Evolutionary conservation across 176 grass and related monocot genomes (phyloP).

Genomic region (Carex parvula): DNA sequence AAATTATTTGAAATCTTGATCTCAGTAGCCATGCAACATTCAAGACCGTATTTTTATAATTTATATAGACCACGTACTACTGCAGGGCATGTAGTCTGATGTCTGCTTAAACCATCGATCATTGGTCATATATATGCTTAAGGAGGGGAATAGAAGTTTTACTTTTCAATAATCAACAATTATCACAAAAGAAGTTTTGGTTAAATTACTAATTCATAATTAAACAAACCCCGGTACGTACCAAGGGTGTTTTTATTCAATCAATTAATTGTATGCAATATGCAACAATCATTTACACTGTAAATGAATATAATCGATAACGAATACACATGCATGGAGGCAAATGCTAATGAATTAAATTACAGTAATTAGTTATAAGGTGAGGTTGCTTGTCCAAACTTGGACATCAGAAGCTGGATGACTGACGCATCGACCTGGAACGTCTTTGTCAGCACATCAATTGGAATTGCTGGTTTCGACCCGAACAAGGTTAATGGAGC

Average conservation of each 20-base stretch:
- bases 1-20: no score
- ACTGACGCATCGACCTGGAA: conserved; percentile 37
- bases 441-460: conserved; percentile 57
- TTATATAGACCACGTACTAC: no score
- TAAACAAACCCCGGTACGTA: no score
- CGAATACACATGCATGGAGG: background rate
- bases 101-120: background rate
- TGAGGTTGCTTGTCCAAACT: conserved; percentile 16
- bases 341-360: background rate
- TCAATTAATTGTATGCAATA: no score
- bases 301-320: no score
- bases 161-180: no score
- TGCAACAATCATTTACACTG: no score
- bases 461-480: conserved; percentile 42
- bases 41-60: no score
- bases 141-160: no score
- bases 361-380: background rate
- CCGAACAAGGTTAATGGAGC: conserved; percentile 49
- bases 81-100: background rate
- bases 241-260: background rate
- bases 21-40: no score
- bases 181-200: background rate
- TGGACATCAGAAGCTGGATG: conserved; percentile 20
- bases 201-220: background rate
- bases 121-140: no score